phyloP scores from a whole-genome alignment of 495 filamentous ascomycete genomes.

The Talaromyces nanjingensis region DNA sequence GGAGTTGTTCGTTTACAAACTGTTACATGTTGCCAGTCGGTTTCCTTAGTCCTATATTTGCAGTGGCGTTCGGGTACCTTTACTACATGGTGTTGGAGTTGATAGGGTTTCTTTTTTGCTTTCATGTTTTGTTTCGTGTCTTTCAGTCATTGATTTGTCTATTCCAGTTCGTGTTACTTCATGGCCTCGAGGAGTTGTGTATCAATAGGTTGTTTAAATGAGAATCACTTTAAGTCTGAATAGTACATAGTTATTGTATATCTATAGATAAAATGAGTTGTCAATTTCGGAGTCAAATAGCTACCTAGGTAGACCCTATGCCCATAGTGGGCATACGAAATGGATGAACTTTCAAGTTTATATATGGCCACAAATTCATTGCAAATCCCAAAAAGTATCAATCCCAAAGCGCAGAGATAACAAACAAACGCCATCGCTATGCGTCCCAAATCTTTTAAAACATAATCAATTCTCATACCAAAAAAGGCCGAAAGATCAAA shows the following conservation, averaged over 20 bases:
- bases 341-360: not conserved
- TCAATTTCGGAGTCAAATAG: not conserved
- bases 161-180: not conserved
- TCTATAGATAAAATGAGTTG: not conserved
- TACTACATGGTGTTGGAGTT: not conserved
- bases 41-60: not conserved
- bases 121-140: not conserved
- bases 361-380: not conserved
- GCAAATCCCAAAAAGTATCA: not conserved
- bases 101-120: not conserved
- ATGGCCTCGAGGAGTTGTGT: not conserved
- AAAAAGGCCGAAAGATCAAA: not conserved
- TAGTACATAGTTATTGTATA: not conserved
- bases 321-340: not conserved
- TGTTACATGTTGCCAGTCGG: not conserved
- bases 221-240: not conserved
- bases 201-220: not conserved
- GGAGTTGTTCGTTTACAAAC: not conserved
- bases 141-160: not conserved
- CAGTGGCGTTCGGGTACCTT: not conserved
- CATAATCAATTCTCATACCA: too few relatives aligned
- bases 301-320: not conserved
- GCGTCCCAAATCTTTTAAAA: slow-evolving; percentile 11
- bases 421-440: slow-evolving; percentile 48
- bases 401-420: not conserved